Evolutionary conservation across 2,329 filamentous ascomycete genomes (phyloP).

Genomic region (Sporothrix phasma): DNA sequence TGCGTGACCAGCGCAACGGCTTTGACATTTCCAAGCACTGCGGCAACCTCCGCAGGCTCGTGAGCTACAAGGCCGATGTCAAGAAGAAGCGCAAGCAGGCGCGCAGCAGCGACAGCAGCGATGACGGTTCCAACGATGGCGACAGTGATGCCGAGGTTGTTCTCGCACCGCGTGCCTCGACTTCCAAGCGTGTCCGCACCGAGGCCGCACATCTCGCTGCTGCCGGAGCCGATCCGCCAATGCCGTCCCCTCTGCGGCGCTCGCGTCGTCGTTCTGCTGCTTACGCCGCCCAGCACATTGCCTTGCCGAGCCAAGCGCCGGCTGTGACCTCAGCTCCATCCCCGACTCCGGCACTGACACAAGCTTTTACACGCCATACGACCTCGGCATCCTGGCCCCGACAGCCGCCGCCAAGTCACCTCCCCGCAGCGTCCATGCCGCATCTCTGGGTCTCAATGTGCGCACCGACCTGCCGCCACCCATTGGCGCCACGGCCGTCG

Average conservation of each 20-base stretch:
- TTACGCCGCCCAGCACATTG: not conserved
- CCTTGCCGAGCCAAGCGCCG: not conserved
- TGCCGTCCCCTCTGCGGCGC: not conserved
- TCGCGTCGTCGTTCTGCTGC: conserved; percentile 4
- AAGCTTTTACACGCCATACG: not conserved
- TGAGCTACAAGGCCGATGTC: not conserved
- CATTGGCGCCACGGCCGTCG: not conserved
- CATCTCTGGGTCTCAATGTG: not conserved
- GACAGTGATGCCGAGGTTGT: not conserved
- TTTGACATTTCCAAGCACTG: conserved; percentile 16
- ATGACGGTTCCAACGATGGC: not conserved
- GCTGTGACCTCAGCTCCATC: not conserved
- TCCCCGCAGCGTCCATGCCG: not conserved
- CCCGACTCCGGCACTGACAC: not conserved
- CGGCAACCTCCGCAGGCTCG: conserved; percentile 15
- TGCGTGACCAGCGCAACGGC: conserved; percentile 17
- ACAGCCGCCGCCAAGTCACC: not conserved
- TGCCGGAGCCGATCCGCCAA: not conserved
- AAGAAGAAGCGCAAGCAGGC: conserved; percentile 5
- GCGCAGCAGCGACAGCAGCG: not conserved
- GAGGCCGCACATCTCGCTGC: not conserved
- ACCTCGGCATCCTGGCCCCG: not conserved
- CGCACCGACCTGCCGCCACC: not conserved
- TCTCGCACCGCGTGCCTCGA: not conserved
- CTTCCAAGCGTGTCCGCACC: not conserved